Percentiles rank a stretch among this genome's conserved stretches.
Evolutionary conservation across 192 early-diverging fungal species (phyloP).

Genomic region (Geranomyces variabilis): DNA sequence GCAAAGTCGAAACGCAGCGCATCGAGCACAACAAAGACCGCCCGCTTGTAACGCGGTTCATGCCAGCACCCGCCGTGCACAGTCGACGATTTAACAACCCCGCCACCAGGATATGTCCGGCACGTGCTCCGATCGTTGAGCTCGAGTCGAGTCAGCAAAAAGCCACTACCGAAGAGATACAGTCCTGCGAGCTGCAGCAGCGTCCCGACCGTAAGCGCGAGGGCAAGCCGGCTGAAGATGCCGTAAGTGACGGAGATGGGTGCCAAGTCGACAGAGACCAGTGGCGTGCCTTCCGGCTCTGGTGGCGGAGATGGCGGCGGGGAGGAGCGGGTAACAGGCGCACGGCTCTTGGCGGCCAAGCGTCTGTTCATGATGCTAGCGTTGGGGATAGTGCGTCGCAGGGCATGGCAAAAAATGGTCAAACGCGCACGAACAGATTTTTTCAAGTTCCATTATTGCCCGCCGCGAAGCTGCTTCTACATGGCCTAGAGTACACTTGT

Average conservation of each 20-base stretch:
- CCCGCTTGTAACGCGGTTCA: conserved; percentile 36
- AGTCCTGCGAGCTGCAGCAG: conserved; percentile 28
- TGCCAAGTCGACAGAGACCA: not conserved
- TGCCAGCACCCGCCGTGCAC: conserved; percentile 24
- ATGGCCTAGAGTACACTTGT: too few relatives aligned
- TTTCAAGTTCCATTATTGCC: too few relatives aligned
- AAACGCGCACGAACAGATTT: too few relatives aligned
- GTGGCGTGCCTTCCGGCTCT: not conserved
- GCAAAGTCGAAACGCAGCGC: conserved; percentile 63
- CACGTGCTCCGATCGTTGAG: conserved; percentile 33
- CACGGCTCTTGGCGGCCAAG: not conserved
- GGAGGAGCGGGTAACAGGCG: not conserved
- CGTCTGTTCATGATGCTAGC: not conserved
- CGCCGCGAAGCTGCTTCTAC: too few relatives aligned
- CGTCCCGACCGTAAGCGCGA: conserved; percentile 12
- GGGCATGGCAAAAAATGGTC: too few relatives aligned
- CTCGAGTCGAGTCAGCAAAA: conserved; percentile 48
- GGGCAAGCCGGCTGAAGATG: not conserved
- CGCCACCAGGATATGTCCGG: not conserved
- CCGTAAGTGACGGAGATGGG: not conserved
- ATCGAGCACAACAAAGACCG: conserved; percentile 54
- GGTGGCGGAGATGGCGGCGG: not conserved
- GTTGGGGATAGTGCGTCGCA: too few relatives aligned
- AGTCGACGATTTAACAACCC: not conserved
- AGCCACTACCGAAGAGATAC: conserved; percentile 37